Evolutionary conservation across 371 early-diverging fungal species (phyloP).

Genomic region (Mucor plumbeus): DNA sequence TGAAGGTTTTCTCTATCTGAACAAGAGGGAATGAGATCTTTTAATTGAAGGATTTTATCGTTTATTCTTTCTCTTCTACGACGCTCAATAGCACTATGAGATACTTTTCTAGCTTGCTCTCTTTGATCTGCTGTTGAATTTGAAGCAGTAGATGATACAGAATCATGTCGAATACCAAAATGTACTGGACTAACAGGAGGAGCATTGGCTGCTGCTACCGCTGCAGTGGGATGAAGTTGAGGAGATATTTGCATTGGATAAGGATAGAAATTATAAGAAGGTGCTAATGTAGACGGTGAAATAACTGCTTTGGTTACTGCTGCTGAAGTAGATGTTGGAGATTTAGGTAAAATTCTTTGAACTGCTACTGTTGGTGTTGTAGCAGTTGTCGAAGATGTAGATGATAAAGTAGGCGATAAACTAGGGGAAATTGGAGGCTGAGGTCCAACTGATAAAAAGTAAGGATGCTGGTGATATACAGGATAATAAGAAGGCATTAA

Average conservation of each 20-base stretch:
- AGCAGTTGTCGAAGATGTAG: neutral
- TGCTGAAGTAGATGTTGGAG: slow-evolving; percentile 9
- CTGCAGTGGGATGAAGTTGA: slow-evolving; percentile 21
- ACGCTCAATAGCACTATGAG: slow-evolving; percentile 80
- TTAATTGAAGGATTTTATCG: slow-evolving; percentile 60
- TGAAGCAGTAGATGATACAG: slow-evolving; percentile 11
- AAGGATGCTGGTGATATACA: slow-evolving; percentile 29
- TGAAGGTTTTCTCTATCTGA: slow-evolving; percentile 68
- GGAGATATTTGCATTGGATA: slow-evolving; percentile 28
- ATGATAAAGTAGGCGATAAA: slow-evolving; percentile 22
- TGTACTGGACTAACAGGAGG: neutral
- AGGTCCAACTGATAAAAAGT: slow-evolving; percentile 22
- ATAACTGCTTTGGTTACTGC: neutral
- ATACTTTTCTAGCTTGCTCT: slow-evolving; percentile 66
- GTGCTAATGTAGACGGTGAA: slow-evolving; percentile 12
- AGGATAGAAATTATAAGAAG: slow-evolving; percentile 20
- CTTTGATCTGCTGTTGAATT: slow-evolving; percentile 44
- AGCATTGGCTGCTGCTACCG: neutral
- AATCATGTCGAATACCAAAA: slow-evolving; percentile 9
- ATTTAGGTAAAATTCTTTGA: slow-evolving; percentile 21
- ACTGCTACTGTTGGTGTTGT: neutral
- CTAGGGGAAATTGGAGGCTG: slow-evolving; percentile 28
- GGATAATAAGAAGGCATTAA: slow-evolving; percentile 25
- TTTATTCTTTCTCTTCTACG: slow-evolving; percentile 80
- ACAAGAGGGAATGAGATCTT: slow-evolving; percentile 58